A percentile compares a stretch with the other conserved stretches of the same genome.
Evolutionary conservation across 1,284 basidiomycete species (phyloP).

Genomic region (Pseudozyma hubeiensis): DNA sequence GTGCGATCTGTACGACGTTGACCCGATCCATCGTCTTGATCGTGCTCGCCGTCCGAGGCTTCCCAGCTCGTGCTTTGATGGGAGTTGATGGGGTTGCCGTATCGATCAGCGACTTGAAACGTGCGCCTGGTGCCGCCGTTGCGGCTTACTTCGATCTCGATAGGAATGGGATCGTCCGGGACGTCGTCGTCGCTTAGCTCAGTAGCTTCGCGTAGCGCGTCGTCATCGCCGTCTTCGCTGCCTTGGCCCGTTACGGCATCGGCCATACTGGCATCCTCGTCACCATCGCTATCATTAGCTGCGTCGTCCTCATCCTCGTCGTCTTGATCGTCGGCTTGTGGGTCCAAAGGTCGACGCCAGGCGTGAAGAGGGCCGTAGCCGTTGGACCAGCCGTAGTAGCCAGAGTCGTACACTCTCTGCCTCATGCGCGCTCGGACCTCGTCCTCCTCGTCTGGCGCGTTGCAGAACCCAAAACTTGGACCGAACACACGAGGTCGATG

Average conservation of each 20-base stretch:
- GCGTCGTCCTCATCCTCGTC: constrained; percentile 10
- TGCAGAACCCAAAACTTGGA: constrained; percentile 46
- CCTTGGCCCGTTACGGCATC: constrained; percentile 3
- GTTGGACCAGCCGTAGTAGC: constrained; percentile 43
- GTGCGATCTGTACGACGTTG: constrained; percentile 6
- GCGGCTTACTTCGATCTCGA: constrained; percentile 36
- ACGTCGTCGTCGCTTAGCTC: constrained; percentile 28
- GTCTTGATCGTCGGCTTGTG: constrained; percentile 6
- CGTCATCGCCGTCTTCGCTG: constrained; percentile 35
- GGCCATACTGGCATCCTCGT: constrained; percentile 19
- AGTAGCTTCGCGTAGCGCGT: constrained; percentile 22
- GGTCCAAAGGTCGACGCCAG: constrained; percentile 20
- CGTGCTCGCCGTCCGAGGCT: constrained; percentile 12
- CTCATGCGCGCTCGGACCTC: constrained; percentile 38
- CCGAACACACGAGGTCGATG: constrained; percentile 35
- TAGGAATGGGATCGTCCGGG: constrained; percentile 35
- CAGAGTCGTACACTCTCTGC: constrained; percentile 46
- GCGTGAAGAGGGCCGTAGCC: constrained; percentile 40
- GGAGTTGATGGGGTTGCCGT: constrained; percentile 27
- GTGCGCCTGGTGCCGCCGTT: constrained; percentile 22
- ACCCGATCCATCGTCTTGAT: not conserved
- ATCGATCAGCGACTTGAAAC: constrained; percentile 39
- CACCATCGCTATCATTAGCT: not conserved
- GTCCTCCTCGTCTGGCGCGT: constrained; percentile 39
- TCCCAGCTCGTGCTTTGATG: constrained; percentile 20